Conservation (phyloP, 179 eudicot genomes). For the Gypsophila paniculata region DNA sequence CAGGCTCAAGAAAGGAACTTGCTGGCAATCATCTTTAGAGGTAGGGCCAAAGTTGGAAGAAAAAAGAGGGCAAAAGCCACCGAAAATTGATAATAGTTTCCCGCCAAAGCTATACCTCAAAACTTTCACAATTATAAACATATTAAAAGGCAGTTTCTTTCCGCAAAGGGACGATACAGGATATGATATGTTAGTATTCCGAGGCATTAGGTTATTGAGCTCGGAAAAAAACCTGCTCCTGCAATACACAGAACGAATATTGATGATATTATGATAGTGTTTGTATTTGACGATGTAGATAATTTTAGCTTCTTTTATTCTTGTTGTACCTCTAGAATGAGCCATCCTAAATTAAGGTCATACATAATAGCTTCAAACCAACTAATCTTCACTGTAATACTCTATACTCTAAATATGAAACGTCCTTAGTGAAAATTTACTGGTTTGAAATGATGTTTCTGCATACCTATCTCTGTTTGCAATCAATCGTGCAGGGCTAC, state of each 20-base stretch:
- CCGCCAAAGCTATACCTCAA: conserved; percentile 3
- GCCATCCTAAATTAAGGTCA: background rate
- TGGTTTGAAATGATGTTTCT: background rate
- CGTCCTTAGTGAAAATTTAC: background rate
- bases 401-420: background rate
- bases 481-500: conserved; percentile 40
- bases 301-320: background rate
- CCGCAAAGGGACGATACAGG: conserved; percentile 3
- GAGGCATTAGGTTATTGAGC: conserved; percentile 2
- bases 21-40: conserved; percentile 9
- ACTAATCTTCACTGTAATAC: background rate
- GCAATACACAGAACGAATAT: no score
- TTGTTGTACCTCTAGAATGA: background rate
- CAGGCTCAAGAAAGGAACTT: conserved; percentile 7
- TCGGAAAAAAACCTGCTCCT: background rate
- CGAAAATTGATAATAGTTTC: background rate
- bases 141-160: conserved; percentile 8
- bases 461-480: background rate
- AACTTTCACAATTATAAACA: background rate
- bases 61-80: background rate
- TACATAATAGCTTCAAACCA: background rate
- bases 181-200: background rate
- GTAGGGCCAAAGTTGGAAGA: conserved; percentile 19
- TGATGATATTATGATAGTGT: no score
- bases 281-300: background rate